phyloP scores from a whole-genome alignment of 2,329 filamentous ascomycete species.

The Clonostachys rosea region DNA sequence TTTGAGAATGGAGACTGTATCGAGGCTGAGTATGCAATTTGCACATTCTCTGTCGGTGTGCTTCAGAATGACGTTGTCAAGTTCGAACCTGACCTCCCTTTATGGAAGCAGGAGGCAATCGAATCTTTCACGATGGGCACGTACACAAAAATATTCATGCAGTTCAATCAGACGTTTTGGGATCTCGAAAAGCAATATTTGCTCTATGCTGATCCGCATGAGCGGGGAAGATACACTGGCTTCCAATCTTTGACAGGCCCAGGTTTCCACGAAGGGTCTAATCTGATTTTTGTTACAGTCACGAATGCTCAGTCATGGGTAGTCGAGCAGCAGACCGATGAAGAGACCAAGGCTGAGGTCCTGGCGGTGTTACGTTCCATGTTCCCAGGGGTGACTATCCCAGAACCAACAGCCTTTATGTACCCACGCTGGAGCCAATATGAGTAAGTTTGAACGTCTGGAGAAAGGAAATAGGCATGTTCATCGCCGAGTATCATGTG shows the following conservation, averaged over 20 bases:
- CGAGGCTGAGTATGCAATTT: slow-evolving; percentile 56
- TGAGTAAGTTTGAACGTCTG: slow-evolving; percentile 8
- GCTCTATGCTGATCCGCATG: slow-evolving; percentile 34
- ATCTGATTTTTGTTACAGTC: slow-evolving; percentile 63
- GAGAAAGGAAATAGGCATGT: neutral
- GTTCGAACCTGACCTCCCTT: slow-evolving; percentile 54
- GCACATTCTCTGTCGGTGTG: slow-evolving; percentile 65
- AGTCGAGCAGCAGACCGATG: slow-evolving; percentile 54
- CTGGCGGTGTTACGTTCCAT: slow-evolving; percentile 54
- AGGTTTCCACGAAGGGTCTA: slow-evolving; percentile 55
- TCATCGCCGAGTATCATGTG: no score
- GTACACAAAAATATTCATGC: slow-evolving; percentile 70
- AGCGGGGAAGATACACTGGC: slow-evolving; percentile 44
- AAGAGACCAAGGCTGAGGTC: slow-evolving; percentile 50
- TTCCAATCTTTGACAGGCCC: slow-evolving; percentile 58
- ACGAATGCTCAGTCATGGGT: slow-evolving; percentile 50
- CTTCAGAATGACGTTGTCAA: slow-evolving; percentile 55
- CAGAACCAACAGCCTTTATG: slow-evolving; percentile 54
- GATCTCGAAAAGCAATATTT: slow-evolving; percentile 33
- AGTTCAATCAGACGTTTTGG: slow-evolving; percentile 67
- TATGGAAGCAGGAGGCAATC: slow-evolving; percentile 61
- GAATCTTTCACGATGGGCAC: slow-evolving; percentile 64
- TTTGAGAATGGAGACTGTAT: slow-evolving; percentile 51
- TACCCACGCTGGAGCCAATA: slow-evolving; percentile 41
- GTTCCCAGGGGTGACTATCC: slow-evolving; percentile 52